A percentile compares a stretch with the other conserved stretches of the same genome.
Conservation (phyloP, 2,329 filamentous ascomycete species). For the Scedosporium apiospermum region DNA sequence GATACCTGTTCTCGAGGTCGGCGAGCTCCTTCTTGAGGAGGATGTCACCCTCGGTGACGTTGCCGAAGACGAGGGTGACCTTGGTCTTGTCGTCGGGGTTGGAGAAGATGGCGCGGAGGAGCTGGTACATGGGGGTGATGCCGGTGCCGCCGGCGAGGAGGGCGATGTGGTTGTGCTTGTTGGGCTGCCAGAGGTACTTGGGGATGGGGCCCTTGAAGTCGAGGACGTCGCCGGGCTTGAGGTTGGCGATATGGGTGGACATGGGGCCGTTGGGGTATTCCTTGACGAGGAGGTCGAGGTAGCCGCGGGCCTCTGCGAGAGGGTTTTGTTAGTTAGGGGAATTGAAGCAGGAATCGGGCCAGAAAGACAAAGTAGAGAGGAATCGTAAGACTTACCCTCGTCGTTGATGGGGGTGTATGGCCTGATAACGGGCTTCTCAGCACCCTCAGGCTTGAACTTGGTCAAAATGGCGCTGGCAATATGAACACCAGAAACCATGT, state of each 20-base stretch:
- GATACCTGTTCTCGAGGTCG: conserved; percentile 87
- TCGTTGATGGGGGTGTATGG: conserved; percentile 91
- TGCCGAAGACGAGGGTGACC: conserved; percentile 91
- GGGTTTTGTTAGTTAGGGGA: background rate
- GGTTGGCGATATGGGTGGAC: conserved; percentile 78
- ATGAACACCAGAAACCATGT: conserved; percentile 73
- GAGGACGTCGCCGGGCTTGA: conserved; percentile 73
- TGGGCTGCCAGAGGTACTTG: conserved; percentile 81
- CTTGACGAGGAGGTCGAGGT: conserved; percentile 85
- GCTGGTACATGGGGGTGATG: conserved; percentile 97
- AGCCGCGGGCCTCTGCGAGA: conserved; percentile 57
- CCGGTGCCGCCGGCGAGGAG: conserved; percentile 91
- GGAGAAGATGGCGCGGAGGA: conserved; percentile 83
- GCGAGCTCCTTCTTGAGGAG: conserved; percentile 78
- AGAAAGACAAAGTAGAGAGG: background rate
- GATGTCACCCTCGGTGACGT: conserved; percentile 83
- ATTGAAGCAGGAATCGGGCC: background rate
- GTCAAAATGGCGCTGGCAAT: conserved; percentile 84
- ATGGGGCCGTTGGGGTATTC: conserved; percentile 84
- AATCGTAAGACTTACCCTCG: conserved; percentile 47
- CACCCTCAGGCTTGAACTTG: conserved; percentile 77
- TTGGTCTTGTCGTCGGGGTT: conserved; percentile 97
- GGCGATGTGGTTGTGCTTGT: conserved; percentile 88
- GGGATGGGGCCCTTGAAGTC: conserved; percentile 92
- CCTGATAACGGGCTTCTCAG: conserved; percentile 76